Percentiles rank a stretch among this genome's conserved stretches.
Conservation (phyloP, 495 filamentous ascomycete genomes). For the Cercophora newfieldiana region DNA sequence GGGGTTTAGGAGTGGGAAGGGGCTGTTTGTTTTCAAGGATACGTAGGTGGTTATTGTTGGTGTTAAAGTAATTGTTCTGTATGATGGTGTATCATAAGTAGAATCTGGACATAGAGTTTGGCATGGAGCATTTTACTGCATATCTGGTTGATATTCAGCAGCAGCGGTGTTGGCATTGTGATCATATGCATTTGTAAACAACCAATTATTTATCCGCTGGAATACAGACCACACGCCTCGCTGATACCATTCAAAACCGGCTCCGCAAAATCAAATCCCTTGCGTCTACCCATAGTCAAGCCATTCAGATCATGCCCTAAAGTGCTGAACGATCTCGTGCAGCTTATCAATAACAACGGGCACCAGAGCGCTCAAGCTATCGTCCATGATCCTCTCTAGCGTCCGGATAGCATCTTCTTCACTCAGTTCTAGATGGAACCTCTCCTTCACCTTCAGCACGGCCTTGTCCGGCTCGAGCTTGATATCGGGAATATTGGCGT, state of each 20-base stretch:
- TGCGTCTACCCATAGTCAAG: no score
- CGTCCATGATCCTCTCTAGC: constrained; percentile 84
- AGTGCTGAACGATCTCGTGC: constrained; percentile 91
- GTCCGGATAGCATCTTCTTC: constrained; percentile 91
- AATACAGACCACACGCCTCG: no score
- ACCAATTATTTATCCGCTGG: not conserved
- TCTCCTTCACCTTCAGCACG: constrained; percentile 89
- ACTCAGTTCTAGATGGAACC: constrained; percentile 87
- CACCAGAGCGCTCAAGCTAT: constrained; percentile 82
- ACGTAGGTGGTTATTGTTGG: constrained; percentile 28
- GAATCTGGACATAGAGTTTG: not conserved
- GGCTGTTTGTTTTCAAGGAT: constrained; percentile 75
- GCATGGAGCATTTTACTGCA: no score
- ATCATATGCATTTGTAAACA: no score
- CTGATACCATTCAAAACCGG: not conserved
- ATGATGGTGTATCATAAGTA: not conserved
- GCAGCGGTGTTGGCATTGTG: no score
- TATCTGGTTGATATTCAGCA: no score
- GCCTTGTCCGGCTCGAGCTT: constrained; percentile 88
- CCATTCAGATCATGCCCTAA: constrained; percentile 64
- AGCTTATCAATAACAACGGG: constrained; percentile 92
- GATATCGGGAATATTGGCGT: constrained; percentile 95
- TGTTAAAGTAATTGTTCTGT: not conserved
- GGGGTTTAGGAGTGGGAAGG: constrained; percentile 83
- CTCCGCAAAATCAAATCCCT: no score